These are phyloP conservation scores for Chytriomyces hyalinus DNA, from an alignment of 192 early-diverging fungal species.

Conservation along the genomic window DNA sequence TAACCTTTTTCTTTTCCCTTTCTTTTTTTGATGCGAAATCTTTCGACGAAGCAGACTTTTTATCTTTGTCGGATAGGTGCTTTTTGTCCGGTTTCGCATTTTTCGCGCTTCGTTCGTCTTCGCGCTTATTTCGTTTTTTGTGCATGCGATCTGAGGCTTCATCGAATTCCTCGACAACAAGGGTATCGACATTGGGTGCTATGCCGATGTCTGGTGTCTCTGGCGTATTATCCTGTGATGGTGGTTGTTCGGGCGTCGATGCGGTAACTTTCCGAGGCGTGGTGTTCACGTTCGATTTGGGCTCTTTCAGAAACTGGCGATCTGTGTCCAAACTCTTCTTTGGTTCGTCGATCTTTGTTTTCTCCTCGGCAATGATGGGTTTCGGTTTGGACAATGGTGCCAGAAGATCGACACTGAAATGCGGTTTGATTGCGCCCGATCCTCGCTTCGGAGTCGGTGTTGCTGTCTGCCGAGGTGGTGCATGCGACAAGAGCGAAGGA, in stretches of 20 bases:
- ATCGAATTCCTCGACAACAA: not conserved
- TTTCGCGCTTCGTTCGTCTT: slow-evolving; percentile 12
- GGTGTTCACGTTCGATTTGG: not conserved
- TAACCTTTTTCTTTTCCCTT: slow-evolving; percentile 40
- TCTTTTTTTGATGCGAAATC: slow-evolving; percentile 49
- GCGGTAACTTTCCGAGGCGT: not conserved
- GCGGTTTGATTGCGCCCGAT: not conserved
- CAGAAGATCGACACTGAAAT: not conserved
- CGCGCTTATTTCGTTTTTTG: not conserved
- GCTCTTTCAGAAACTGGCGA: too few species aligned
- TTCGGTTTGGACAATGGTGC: not conserved
- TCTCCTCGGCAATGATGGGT: too few species aligned
- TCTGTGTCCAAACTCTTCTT: not conserved
- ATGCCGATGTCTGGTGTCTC: not conserved
- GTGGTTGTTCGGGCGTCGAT: not conserved
- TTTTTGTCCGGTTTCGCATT: not conserved
- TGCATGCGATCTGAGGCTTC: not conserved
- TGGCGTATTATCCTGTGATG: not conserved
- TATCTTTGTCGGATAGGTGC: not conserved
- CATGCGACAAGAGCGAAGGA: not conserved
- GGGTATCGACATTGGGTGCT: not conserved
- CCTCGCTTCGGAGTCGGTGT: not conserved
- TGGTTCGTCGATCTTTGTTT: not conserved
- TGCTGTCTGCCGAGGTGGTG: not conserved
- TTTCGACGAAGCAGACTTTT: slow-evolving; percentile 19